These are phyloP conservation scores for Xylaria bambusicola DNA, from an alignment of 495 filamentous ascomycete species.

Conservation along the genomic window DNA sequence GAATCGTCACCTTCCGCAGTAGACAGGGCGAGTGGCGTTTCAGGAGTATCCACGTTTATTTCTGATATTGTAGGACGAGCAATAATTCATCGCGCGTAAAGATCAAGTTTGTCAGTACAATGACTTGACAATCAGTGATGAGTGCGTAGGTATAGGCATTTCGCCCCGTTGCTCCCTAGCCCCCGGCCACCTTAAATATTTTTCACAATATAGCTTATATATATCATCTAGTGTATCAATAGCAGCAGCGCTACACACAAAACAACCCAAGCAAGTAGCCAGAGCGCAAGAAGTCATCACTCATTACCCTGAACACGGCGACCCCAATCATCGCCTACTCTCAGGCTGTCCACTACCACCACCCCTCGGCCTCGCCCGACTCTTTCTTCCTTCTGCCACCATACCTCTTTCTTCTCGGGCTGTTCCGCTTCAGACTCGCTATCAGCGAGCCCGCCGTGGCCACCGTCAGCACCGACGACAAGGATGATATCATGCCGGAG, in stretches of 20 bases:
- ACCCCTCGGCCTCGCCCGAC: conserved; percentile 85
- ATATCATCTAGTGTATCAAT: conserved; percentile 4
- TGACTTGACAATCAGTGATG: too few relatives aligned
- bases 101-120: too few relatives aligned
- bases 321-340: conserved; percentile 81
- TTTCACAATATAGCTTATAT: background rate
- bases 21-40: too few relatives aligned
- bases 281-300: conserved; percentile 39
- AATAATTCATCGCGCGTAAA: too few relatives aligned
- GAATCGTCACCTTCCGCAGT: too few relatives aligned
- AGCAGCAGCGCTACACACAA: background rate
- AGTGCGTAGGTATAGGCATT: too few relatives aligned
- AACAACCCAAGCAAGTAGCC: background rate
- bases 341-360: conserved; percentile 76
- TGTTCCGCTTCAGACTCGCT: conserved; percentile 77
- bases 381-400: conserved; percentile 81
- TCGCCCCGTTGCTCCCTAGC: too few relatives aligned
- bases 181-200: too few relatives aligned
- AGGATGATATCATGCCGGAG: conserved; percentile 76
- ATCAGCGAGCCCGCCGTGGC: conserved; percentile 82
- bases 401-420: conserved; percentile 54
- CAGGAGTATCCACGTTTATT: too few relatives aligned
- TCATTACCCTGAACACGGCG: conserved; percentile 72
- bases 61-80: too few relatives aligned
- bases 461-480: conserved; percentile 81